Conservation (phyloP, 441 rosid genomes). For the Dalechampia spathulata region DNA sequence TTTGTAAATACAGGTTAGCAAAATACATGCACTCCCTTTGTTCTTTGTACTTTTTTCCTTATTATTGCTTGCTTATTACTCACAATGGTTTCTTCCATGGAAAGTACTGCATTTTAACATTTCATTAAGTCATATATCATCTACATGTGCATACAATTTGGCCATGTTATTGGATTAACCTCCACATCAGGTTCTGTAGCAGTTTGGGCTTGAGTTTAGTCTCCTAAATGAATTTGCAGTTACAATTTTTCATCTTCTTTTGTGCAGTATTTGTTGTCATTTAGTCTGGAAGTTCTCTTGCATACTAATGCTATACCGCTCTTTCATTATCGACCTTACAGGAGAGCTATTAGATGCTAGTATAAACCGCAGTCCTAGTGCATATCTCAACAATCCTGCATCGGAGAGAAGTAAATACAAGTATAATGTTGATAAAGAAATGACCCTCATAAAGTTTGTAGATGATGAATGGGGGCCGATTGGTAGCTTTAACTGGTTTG, state of each 20-base stretch:
- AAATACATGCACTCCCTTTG: background rate
- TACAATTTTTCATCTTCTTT: background rate
- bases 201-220: no score
- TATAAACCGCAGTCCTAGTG: conserved; percentile 90
- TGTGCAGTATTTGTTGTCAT: background rate
- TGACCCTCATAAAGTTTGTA: conserved; percentile 91
- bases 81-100: background rate
- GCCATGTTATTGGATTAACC: no score
- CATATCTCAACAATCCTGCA: conserved; percentile 76
- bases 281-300: background rate
- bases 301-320: background rate
- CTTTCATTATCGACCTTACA: conserved; percentile 25
- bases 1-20: conserved; percentile 54
- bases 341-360: conserved; percentile 91
- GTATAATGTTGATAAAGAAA: conserved; percentile 77
- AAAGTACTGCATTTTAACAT: no score
- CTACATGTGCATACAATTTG: no score
- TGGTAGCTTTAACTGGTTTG: conserved; percentile 95
- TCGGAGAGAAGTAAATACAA: conserved; percentile 64
- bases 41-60: background rate
- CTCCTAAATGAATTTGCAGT: background rate
- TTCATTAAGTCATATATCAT: background rate
- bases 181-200: no score
- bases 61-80: background rate
- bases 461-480: conserved; percentile 81